phyloP scores from a whole-genome alignment of 495 filamentous ascomycete genomes.

The Penicillium lagena region DNA sequence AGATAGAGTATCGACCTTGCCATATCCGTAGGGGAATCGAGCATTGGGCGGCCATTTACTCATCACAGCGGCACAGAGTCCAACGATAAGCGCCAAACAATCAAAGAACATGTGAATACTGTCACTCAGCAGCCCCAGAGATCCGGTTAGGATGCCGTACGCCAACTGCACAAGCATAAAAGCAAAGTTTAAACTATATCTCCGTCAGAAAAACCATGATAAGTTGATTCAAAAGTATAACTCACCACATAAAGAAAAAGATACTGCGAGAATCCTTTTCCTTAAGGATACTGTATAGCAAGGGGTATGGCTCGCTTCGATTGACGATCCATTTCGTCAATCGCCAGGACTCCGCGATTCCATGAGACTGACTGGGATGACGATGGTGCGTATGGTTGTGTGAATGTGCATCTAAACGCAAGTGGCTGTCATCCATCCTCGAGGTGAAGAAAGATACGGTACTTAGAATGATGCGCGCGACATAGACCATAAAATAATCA shows the following conservation, averaged over 20 bases:
- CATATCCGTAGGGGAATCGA: slow-evolving; percentile 89
- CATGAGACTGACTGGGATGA: slow-evolving; percentile 36
- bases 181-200: slow-evolving; percentile 71
- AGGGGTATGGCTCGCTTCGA: slow-evolving; percentile 59
- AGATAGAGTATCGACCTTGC: slow-evolving; percentile 93
- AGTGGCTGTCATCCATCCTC: slow-evolving; percentile 28
- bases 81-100: slow-evolving; percentile 85
- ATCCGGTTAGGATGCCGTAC: slow-evolving; percentile 89
- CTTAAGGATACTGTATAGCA: slow-evolving; percentile 76
- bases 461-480: slow-evolving; percentile 23
- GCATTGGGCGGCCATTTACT: slow-evolving; percentile 92
- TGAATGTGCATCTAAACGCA: slow-evolving; percentile 20
- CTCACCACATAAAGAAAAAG: slow-evolving; percentile 92
- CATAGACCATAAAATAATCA: slow-evolving; percentile 22
- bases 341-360: slow-evolving; percentile 36
- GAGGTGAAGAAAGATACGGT: slow-evolving; percentile 28
- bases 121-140: slow-evolving; percentile 88
- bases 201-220: slow-evolving; percentile 5
- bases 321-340: slow-evolving; percentile 62
- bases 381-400: slow-evolving; percentile 23
- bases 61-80: slow-evolving; percentile 91
- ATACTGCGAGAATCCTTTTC: slow-evolving; percentile 95
- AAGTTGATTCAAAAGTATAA: slow-evolving; percentile 1
- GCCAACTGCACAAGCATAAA: slow-evolving; percentile 96
- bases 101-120: slow-evolving; percentile 99